Base-by-base conservation (phyloP, 2,329 filamentous ascomycete genomes). In the Ophiosphaerella herpotricha region DNA sequence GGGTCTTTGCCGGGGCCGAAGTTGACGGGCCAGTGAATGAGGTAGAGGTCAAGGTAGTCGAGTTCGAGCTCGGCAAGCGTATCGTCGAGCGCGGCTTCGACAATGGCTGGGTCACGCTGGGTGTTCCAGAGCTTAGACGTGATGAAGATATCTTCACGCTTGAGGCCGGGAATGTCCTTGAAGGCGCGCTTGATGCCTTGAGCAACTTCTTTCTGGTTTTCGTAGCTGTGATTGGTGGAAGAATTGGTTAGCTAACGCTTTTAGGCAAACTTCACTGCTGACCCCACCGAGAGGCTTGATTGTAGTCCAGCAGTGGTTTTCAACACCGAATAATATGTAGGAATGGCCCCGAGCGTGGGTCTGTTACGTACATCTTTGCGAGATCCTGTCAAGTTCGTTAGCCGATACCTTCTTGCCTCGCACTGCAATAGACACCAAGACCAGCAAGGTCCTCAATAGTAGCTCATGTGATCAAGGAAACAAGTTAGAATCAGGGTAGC, bases 61-160 rank as follows among this genome's bases (percentile, higher is more conserved):
- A 95, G 73, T 56, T 88, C 86, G 85, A 89, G 93, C 80, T 93
- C 63, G 84, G 82, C 69, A 90, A 78, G 66, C 82, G 88, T 80
- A 53, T 84, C 81, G 50, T 94, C 78, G 75, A 94, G 90, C 68
- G 85, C 86, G 73, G 84, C 83, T 73, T 79, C 82, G 67, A 93
- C 91, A 61, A 81, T 81, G 40, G 61, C 61, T 61, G 80, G 82
- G 66, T 91, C 87, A 79, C 95, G 90, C 82, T 91, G 94, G 59
- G 86, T 86, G 79, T 92, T 91, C 90, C 91, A 95, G 50, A 96
- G 86, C 82, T 96, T 96, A 72, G 88, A 91, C 55, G 91, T 93
- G 49, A 68, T 65, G 53, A 69, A 69, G 40, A 67, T 60, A 41
- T 67, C 66, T 48, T 69, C 64, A 38, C 62, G 63, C 57, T 66